phyloP scores from a whole-genome alignment of 805 yeast species.

The Danielia reshetovae region DNA sequence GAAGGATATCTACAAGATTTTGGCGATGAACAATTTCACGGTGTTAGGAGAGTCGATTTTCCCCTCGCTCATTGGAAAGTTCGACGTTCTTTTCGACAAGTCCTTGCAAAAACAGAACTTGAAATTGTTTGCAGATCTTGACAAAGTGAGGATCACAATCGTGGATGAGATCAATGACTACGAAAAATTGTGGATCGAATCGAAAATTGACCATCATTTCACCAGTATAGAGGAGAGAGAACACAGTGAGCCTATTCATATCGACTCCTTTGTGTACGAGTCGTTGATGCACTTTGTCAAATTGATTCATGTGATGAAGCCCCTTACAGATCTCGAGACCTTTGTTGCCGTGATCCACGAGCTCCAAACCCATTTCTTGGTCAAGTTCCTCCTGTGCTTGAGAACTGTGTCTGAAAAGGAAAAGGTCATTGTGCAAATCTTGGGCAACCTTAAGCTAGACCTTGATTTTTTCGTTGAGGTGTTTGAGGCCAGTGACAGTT shows the following conservation, averaged over 20 bases:
- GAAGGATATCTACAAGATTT: conserved; percentile 31
- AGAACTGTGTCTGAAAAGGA: conserved; percentile 21
- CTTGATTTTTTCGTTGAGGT: conserved; percentile 36
- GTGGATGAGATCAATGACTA: conserved; percentile 37
- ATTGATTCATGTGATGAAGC: conserved; percentile 36
- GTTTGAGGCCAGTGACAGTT: conserved; percentile 31
- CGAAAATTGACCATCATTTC: conserved; percentile 25
- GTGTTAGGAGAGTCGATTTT: conserved; percentile 27
- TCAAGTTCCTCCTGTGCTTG: conserved; percentile 29
- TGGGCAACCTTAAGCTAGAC: conserved; percentile 34
- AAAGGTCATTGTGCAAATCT: conserved; percentile 10
- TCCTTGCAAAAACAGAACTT: conserved; percentile 34
- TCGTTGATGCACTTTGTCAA: conserved; percentile 39
- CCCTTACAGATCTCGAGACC: conserved; percentile 34
- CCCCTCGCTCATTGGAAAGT: conserved; percentile 29
- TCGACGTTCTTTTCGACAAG: conserved; percentile 34
- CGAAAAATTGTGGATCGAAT: conserved; percentile 33
- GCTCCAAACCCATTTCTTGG: conserved; percentile 33
- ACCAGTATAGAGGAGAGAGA: conserved; percentile 6
- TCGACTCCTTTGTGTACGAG: conserved; percentile 39
- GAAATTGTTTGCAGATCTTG: conserved; percentile 39
- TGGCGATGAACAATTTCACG: conserved; percentile 43
- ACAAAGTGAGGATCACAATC: conserved; percentile 35
- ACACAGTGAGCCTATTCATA: conserved; percentile 11
- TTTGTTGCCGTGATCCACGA: conserved; percentile 35